phyloP scores from a whole-genome alignment of 2,329 filamentous ascomycete species.

The Didymella pomorum region DNA sequence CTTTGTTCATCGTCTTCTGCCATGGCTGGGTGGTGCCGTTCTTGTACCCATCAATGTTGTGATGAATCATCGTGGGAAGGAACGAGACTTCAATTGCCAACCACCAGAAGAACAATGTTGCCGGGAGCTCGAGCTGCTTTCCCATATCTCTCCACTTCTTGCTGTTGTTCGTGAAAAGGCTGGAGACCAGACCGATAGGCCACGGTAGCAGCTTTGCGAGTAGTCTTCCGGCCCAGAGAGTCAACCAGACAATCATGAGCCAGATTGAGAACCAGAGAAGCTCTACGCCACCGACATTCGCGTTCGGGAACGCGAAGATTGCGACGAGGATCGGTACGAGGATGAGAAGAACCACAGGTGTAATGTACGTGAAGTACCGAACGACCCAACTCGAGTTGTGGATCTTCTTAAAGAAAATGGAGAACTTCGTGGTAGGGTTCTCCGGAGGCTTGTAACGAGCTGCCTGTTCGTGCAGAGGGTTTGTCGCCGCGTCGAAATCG shows the following conservation, averaged over 20 bases:
- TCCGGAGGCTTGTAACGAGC: constrained; percentile 70
- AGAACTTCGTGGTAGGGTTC: constrained; percentile 67
- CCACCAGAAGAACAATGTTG: constrained; percentile 91
- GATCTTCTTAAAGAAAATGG: constrained; percentile 69
- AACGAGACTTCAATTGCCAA: constrained; percentile 87
- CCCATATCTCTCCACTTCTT: constrained; percentile 96
- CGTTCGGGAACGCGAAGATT: constrained; percentile 63
- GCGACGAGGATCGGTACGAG: constrained; percentile 74
- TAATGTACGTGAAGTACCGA: constrained; percentile 76
- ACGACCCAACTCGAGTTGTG: constrained; percentile 72
- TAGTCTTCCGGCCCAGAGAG: constrained; percentile 80
- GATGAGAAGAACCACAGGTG: constrained; percentile 69
- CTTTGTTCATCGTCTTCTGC: constrained; percentile 82
- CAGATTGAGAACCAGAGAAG: constrained; percentile 94
- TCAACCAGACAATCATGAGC: constrained; percentile 92
- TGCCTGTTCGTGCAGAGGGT: constrained; percentile 72
- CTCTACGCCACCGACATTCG: constrained; percentile 76
- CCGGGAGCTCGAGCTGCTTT: constrained; percentile 82
- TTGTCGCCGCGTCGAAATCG: constrained; percentile 72
- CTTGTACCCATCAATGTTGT: constrained; percentile 58
- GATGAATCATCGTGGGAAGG: constrained; percentile 78
- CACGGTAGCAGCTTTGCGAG: constrained; percentile 71
- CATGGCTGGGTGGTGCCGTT: constrained; percentile 63
- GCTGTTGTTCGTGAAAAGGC: constrained; percentile 81
- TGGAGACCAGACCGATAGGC: constrained; percentile 69